These are phyloP conservation scores for Rhizodiscina lignyota DNA, from an alignment of 495 filamentous ascomycete species.

Conservation along the genomic window DNA sequence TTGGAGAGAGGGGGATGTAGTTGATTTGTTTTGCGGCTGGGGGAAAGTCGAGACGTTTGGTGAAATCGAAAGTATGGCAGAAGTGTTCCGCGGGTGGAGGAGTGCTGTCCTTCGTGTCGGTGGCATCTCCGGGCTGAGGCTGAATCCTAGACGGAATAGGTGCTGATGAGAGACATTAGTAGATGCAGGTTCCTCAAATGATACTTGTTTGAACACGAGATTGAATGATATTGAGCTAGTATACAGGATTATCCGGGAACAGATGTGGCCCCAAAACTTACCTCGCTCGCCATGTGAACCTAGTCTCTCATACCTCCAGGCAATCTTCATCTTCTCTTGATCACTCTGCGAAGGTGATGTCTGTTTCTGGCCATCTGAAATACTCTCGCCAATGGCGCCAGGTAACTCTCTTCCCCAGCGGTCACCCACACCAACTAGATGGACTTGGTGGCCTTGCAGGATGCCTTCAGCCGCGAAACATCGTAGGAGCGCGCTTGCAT, in stretches of 20 bases:
- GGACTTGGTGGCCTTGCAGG: conserved; percentile 77
- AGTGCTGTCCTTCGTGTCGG: too few species aligned
- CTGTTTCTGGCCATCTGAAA: conserved; percentile 25
- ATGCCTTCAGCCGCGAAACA: conserved; percentile 92
- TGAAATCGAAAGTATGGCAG: conserved; percentile 82
- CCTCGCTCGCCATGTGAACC: conserved; percentile 55
- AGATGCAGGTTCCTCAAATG: too few species aligned
- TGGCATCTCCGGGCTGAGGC: too few species aligned
- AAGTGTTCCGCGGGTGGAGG: too few species aligned
- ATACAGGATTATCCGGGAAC: too few species aligned
- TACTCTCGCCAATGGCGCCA: conserved; percentile 37
- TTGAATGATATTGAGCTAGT: too few species aligned
- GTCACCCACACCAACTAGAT: conserved; percentile 64
- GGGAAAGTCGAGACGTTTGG: conserved; percentile 52
- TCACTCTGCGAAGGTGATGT: conserved; percentile 15
- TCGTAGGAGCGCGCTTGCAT: conserved; percentile 63
- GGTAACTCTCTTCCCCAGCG: conserved; percentile 73
- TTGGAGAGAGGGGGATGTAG: conserved; percentile 32
- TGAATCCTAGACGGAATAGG: too few species aligned
- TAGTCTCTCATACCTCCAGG: conserved; percentile 87
- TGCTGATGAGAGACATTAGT: too few species aligned
- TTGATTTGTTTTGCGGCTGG: conserved; percentile 36
- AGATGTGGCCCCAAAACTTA: too few species aligned
- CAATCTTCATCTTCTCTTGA: conserved; percentile 90
- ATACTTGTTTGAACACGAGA: too few species aligned